A percentile compares a stretch with the other conserved stretches of the same genome.
These are phyloP conservation scores for Podospora pseudocomata DNA, from an alignment of 495 filamentous ascomycete genomes.

Conservation along the genomic window DNA sequence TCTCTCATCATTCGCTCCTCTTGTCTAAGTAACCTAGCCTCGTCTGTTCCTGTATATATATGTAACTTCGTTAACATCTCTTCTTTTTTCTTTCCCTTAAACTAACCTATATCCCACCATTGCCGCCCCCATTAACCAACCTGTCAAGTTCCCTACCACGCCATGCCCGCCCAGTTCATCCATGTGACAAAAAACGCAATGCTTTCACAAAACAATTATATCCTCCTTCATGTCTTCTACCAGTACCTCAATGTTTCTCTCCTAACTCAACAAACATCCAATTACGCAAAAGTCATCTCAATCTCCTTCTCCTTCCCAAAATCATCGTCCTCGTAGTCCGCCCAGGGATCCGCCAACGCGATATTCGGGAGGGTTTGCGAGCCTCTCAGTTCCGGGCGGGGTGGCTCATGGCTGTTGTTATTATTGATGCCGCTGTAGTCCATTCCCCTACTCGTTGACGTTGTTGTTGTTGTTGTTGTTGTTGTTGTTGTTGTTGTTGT, in stretches of 20 bases:
- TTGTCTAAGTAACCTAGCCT: not conserved
- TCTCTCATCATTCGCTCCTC: not conserved
- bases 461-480: conserved; percentile 35
- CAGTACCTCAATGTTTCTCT: not conserved
- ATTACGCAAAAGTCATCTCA: conserved; percentile 68
- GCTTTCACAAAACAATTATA: not conserved
- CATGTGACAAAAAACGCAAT: not conserved
- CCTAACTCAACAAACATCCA: not conserved
- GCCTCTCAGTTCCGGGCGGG: conserved; percentile 41
- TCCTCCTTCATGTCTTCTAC: not conserved
- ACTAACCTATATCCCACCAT: not conserved
- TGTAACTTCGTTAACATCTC: not conserved
- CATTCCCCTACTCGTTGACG: conserved; percentile 15
- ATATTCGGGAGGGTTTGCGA: conserved; percentile 41
- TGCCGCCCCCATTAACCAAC: not conserved
- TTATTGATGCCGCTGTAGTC: conserved; percentile 19
- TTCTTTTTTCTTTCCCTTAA: not conserved
- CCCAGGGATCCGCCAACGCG: conserved; percentile 75
- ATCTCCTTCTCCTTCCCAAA: conserved; percentile 69
- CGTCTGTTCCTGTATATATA: not conserved
- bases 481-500: not conserved
- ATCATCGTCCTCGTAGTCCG: conserved; percentile 72
- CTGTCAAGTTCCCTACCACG: not conserved
- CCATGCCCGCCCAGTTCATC: not conserved
- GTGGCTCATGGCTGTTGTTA: conserved; percentile 17